Percentiles rank a stretch among this genome's conserved stretches.
Conservation (phyloP, 2,329 filamentous ascomycete species). For the Stenocarpella maydis region DNA sequence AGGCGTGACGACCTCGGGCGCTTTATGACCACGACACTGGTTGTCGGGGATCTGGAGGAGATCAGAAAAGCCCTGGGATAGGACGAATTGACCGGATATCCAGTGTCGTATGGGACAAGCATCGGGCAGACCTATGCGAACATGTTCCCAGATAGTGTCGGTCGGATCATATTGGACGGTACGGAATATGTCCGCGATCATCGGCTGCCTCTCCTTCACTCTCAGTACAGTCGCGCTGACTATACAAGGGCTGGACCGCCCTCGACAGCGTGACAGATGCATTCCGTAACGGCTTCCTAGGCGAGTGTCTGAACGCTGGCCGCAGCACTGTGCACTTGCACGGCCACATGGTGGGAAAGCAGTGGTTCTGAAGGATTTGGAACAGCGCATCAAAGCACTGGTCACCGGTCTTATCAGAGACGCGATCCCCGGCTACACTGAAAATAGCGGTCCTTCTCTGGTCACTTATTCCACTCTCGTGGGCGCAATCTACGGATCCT, state of each 20-base stretch:
- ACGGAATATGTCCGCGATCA: conserved; percentile 57
- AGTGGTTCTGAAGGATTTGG: conserved; percentile 48
- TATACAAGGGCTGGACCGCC: conserved; percentile 50
- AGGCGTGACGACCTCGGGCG: conserved; percentile 54
- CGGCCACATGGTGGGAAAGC: conserved; percentile 41
- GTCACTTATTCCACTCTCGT: conserved; percentile 56
- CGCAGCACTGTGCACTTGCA: conserved; percentile 54
- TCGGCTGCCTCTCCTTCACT: conserved; percentile 41
- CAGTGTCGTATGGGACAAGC: conserved; percentile 61
- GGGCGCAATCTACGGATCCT: conserved; percentile 47
- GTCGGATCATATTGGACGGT: conserved; percentile 58
- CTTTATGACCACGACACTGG: conserved; percentile 56
- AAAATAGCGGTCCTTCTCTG: conserved; percentile 51
- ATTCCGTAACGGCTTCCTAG: conserved; percentile 59
- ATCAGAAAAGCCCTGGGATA: conserved; percentile 56
- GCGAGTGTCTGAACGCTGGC: conserved; percentile 57
- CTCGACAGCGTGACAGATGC: conserved; percentile 59
- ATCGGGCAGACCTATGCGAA: conserved; percentile 61
- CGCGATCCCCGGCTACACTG: conserved; percentile 50
- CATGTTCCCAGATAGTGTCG: conserved; percentile 58
- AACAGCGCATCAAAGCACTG: conserved; percentile 50
- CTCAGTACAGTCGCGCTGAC: not conserved
- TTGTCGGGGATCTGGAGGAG: conserved; percentile 58
- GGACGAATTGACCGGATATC: conserved; percentile 56
- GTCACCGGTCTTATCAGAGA: conserved; percentile 48